Percentiles rank a stretch among this genome's conserved stretches.
Conservation (phyloP, 768 basidiomycete species). For the Sarcodon sp. region DNA sequence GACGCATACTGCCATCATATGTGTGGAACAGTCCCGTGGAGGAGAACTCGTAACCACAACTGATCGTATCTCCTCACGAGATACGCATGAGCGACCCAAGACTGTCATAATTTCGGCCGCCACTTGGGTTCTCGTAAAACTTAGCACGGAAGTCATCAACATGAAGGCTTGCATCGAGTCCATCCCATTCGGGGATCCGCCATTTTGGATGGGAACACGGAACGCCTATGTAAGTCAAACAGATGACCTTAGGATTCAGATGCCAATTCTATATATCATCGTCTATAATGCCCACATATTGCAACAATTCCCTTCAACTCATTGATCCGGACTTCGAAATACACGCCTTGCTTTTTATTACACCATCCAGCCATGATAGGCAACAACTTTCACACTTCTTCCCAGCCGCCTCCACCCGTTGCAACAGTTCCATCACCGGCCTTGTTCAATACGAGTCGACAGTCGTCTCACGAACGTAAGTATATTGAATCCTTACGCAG, state of each 20-base stretch:
- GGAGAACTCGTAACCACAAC: constrained; percentile 51
- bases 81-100: constrained; percentile 17
- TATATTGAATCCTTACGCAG: constrained; percentile 39
- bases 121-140: constrained; percentile 58
- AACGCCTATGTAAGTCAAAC: constrained; percentile 29
- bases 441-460: constrained; percentile 18
- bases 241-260: no score
- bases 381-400: constrained; percentile 35
- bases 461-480: constrained; percentile 31
- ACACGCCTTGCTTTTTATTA: constrained; percentile 40
- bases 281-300: constrained; percentile 27
- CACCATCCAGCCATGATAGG: constrained; percentile 52
- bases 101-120: constrained; percentile 42
- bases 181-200: constrained; percentile 63
- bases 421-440: constrained; percentile 16
- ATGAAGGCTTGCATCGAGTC: constrained; percentile 50
- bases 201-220: constrained; percentile 50
- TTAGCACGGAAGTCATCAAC: constrained; percentile 55
- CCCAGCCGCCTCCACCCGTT: constrained; percentile 29
- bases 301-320: constrained; percentile 49
- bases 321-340: constrained; percentile 48
- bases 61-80: constrained; percentile 36
- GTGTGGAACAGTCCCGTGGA: constrained; percentile 48
- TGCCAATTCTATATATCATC: background rate
- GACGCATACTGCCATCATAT: constrained; percentile 43